phyloP scores from a whole-genome alignment of 2,329 filamentous ascomycete species.

The Fonsecaea monophora region DNA sequence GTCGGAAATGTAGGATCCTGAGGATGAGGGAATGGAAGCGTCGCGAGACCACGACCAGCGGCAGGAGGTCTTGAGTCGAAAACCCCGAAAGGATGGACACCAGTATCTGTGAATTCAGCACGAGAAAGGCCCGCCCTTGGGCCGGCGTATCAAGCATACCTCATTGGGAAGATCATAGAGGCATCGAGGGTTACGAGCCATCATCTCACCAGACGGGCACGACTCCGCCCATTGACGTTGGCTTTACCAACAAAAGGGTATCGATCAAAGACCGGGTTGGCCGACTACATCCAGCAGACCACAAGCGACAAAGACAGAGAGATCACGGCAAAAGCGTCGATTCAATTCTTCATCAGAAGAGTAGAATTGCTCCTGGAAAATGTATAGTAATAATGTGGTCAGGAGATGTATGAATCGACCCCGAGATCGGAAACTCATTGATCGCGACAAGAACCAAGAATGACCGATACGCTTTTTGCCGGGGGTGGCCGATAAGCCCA shows the following conservation, averaged over 20 bases:
- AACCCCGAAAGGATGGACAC: slow-evolving; percentile 59
- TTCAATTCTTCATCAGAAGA: background rate
- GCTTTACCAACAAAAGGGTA: background rate
- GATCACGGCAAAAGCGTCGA: background rate
- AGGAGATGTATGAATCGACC: slow-evolving; percentile 5
- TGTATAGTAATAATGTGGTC: slow-evolving; percentile 19
- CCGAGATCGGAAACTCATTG: slow-evolving; percentile 14
- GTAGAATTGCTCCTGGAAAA: background rate
- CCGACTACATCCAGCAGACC: slow-evolving; percentile 1
- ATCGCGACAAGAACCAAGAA: background rate
- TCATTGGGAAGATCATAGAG: slow-evolving; percentile 46
- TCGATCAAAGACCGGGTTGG: background rate
- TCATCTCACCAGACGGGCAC: slow-evolving; percentile 20
- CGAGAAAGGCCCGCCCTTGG: background rate
- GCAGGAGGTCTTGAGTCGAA: slow-evolving; percentile 60
- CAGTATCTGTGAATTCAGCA: slow-evolving; percentile 53
- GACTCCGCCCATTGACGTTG: slow-evolving; percentile 19
- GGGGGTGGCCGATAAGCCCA: slow-evolving; percentile 10
- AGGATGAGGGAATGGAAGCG: slow-evolving; percentile 69
- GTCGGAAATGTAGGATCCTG: slow-evolving; percentile 68
- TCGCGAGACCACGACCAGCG: slow-evolving; percentile 64
- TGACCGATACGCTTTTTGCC: background rate
- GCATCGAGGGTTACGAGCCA: slow-evolving; percentile 19
- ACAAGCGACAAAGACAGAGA: background rate
- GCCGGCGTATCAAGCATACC: slow-evolving; percentile 36